phyloP scores from a whole-genome alignment of 2,329 filamentous ascomycete species.

The Aspergillaceae sp. region DNA sequence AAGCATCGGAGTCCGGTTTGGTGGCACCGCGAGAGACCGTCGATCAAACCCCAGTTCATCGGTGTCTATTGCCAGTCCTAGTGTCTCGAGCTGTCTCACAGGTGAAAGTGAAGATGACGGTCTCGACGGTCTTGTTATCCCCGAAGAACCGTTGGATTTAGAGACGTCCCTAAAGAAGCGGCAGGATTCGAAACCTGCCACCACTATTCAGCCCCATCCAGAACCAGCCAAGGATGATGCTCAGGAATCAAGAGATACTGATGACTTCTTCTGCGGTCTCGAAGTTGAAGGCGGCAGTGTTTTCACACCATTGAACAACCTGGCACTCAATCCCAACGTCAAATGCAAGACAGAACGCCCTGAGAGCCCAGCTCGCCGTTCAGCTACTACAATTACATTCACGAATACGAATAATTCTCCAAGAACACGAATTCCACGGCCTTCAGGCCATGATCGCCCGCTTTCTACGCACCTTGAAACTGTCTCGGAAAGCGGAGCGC shows the following conservation, averaged over 20 bases:
- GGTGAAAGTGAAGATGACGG: slow-evolving; percentile 90
- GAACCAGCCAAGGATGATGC: slow-evolving; percentile 10
- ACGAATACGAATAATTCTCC: slow-evolving; percentile 61
- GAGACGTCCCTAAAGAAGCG: slow-evolving; percentile 66
- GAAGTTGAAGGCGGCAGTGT: slow-evolving; percentile 78
- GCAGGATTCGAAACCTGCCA: slow-evolving; percentile 41
- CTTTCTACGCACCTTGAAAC: slow-evolving; percentile 71
- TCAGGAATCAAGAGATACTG: slow-evolving; percentile 33
- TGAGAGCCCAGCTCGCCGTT: slow-evolving; percentile 59
- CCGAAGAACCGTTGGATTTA: slow-evolving; percentile 75
- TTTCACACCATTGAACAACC: slow-evolving; percentile 64
- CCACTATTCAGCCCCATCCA: slow-evolving; percentile 23
- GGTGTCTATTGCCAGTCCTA: slow-evolving; percentile 82
- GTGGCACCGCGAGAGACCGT: slow-evolving; percentile 72
- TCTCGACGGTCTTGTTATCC: slow-evolving; percentile 79
- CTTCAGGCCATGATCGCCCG: slow-evolving; percentile 61
- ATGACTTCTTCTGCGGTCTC: slow-evolving; percentile 78
- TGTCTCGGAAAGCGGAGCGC: slow-evolving; percentile 79
- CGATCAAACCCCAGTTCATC: slow-evolving; percentile 77
- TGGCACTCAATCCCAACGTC: slow-evolving; percentile 83
- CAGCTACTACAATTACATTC: slow-evolving; percentile 81
- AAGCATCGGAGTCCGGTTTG: slow-evolving; percentile 82
- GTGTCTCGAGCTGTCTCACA: slow-evolving; percentile 82
- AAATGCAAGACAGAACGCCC: slow-evolving; percentile 68
- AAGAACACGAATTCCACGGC: slow-evolving; percentile 68